Base-by-base conservation (phyloP, 2,329 filamentous ascomycete genomes). In the Amphichorda felina region DNA sequence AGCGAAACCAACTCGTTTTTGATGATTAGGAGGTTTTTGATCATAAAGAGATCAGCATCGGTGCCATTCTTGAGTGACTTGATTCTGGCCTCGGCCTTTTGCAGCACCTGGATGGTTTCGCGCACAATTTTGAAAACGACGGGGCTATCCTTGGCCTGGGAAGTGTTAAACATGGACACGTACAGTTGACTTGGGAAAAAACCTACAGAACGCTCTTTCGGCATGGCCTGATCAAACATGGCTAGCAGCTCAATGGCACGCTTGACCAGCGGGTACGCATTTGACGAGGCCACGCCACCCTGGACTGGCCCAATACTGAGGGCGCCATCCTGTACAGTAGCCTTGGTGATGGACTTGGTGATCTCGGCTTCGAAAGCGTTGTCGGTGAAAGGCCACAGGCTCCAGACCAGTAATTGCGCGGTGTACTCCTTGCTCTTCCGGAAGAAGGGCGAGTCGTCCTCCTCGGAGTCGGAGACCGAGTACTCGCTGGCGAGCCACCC, bases 1-100 rank as follows among this genome's bases (percentile, higher is more conserved):
- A 98, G 87, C 8, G 88, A 88, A 18, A 98, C 79, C 35, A 98
- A 82, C 54, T 95, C 85, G 53, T 95, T 93, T 58, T 96, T 96
- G 35, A 98, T 73, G 34, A 95, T 80, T 34, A 98, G 79, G 2
- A 98, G 71, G 53, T 98, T 94, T 47, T 89, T 91, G 48, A 98
- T 80, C 50, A 95, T 79, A 59, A 98, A 98, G 4, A 98, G 70
- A 45, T 94, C 83, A 0, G 82, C 74, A 52, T 96, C 87, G 6
- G 79, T 53, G 16, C 70, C 66, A 38, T 57, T 50, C 43, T 66
- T 69, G 42, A 74, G 75, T 25, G 70, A 70, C 38, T 76, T 72
- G 45, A 94, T 80, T 40, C 74, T 73, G 5, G 70, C 63, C 45
- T 87, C 82, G 19, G 86, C 89, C 34, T 78, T 72, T 43, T 87